phyloP scores from a whole-genome alignment of 768 basidiomycete genomes.

The Boletus sp. region DNA sequence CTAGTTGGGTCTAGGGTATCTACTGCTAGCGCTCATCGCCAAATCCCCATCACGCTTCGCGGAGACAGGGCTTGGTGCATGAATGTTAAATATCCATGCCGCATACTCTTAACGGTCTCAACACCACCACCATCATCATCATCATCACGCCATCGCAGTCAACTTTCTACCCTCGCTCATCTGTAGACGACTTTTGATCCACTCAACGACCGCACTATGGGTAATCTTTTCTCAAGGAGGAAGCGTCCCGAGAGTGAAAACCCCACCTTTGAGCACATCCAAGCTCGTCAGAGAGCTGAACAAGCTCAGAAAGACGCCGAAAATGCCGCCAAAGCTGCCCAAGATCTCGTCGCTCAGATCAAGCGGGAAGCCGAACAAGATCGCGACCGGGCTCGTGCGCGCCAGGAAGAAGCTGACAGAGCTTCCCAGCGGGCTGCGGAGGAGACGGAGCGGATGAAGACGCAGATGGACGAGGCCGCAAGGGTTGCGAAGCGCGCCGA shows the following conservation, averaged over 20 bases:
- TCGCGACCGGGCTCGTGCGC: neutral
- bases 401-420: conserved; percentile 13
- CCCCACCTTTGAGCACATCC: conserved; percentile 12
- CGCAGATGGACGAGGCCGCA: conserved; percentile 11
- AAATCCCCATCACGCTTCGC: neutral
- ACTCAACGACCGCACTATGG: conserved; percentile 5
- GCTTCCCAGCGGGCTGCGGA: conserved; percentile 1
- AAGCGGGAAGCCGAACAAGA: conserved; percentile 10
- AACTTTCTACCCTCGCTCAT: neutral
- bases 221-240: neutral
- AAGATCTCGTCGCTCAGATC: neutral
- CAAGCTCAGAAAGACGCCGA: conserved; percentile 4
- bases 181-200: neutral
- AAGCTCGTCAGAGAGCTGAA: conserved; percentile 14
- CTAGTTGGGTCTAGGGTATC: conserved; percentile 6
- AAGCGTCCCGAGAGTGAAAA: conserved; percentile 3
- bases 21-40: neutral
- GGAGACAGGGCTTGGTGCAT: neutral
- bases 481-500: neutral
- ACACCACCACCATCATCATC: neutral
- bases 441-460: conserved; percentile 8
- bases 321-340: conserved; percentile 2
- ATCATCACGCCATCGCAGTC: neutral
- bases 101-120: neutral
- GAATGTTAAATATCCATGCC: neutral